Conservation (phyloP, 2,329 filamentous ascomycete species). For the Amylocarpus encephaloides region DNA sequence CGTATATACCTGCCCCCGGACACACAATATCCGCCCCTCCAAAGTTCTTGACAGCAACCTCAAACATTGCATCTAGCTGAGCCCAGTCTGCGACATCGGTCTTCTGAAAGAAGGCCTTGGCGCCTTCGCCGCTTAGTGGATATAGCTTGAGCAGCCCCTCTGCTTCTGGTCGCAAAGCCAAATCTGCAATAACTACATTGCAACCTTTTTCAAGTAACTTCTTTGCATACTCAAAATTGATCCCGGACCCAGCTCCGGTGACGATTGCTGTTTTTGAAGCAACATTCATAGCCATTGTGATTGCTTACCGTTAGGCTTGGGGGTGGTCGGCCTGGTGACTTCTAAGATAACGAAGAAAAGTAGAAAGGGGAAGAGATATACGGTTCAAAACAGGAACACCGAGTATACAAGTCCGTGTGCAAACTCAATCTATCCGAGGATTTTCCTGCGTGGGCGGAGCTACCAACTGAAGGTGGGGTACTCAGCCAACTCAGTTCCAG, state of each 20-base stretch:
- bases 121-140: conserved; percentile 8
- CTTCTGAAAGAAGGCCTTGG: conserved; percentile 36
- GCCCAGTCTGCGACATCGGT: conserved; percentile 42
- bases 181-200: conserved; percentile 41
- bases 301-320: not conserved
- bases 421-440: too few species aligned
- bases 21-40: conserved; percentile 35
- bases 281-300: conserved; percentile 31
- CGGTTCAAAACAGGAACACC: not conserved
- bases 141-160: conserved; percentile 27
- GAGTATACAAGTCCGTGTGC: too few species aligned
- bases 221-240: conserved; percentile 39
- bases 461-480: too few species aligned
- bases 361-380: not conserved
- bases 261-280: conserved; percentile 45
- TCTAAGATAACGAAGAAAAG: not conserved
- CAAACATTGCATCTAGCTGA: conserved; percentile 34
- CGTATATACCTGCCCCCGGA: conserved; percentile 42
- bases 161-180: conserved; percentile 39
- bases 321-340: not conserved
- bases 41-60: conserved; percentile 32
- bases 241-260: conserved; percentile 50
- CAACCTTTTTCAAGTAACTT: conserved; percentile 37
- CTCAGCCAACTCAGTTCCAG: too few species aligned
- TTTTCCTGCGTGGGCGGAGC: too few species aligned